phyloP scores from a whole-genome alignment of 805 yeast genomes.

The Candida multigemmis region DNA sequence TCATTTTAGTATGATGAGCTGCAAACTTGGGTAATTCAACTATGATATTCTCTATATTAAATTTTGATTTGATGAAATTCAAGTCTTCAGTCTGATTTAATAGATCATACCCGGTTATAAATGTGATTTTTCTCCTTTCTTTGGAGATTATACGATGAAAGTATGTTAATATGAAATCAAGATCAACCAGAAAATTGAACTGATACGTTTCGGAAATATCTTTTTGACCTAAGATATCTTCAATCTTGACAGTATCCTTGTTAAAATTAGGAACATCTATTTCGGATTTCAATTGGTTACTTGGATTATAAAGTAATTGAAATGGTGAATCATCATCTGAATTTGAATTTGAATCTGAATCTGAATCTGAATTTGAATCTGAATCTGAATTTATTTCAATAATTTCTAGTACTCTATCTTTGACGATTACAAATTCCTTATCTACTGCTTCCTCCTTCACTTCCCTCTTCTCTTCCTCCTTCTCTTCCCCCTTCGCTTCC shows the following conservation, averaged over 20 bases:
- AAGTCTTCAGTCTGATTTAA: slow-evolving; percentile 5
- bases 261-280: slow-evolving; percentile 11
- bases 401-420: no score
- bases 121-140: slow-evolving; percentile 12
- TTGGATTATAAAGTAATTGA: slow-evolving; percentile 17
- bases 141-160: slow-evolving; percentile 15
- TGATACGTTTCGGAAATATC: slow-evolving; percentile 29
- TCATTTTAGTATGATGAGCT: slow-evolving; percentile 62
- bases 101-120: slow-evolving; percentile 19
- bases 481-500: no score
- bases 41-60: slow-evolving; percentile 19
- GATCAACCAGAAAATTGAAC: slow-evolving; percentile 40
- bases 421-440: no score
- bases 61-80: slow-evolving; percentile 8
- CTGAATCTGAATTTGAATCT: no score
- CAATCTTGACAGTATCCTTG: slow-evolving; percentile 16
- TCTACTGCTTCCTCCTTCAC: no score
- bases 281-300: slow-evolving; percentile 7
- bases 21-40: slow-evolving; percentile 26
- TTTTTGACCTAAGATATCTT: slow-evolving; percentile 19
- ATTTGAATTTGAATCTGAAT: no score
- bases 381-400: no score
- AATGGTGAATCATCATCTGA: slow-evolving; percentile 12
- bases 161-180: slow-evolving; percentile 26
- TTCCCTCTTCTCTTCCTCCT: no score